Evolutionary conservation across 495 filamentous ascomycete species (phyloP), one percentile per base, ranked within the genome.

Genomic region (Penicillium simplicissimum): DNA sequence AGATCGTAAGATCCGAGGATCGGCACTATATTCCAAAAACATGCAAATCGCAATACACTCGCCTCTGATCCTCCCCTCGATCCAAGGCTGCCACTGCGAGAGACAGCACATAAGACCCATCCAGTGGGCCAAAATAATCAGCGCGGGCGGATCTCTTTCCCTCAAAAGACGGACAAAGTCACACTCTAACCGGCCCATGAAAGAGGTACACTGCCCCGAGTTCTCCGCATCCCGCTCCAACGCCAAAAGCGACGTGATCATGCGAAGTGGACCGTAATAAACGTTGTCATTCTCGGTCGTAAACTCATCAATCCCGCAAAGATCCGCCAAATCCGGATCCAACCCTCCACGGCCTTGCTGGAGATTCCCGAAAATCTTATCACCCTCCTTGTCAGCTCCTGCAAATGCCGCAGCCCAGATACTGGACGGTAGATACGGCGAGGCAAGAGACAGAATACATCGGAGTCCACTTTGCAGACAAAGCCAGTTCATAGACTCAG

Each of bases 11-110:
- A 78, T 52, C 19, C 60, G 54, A 0, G 66, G 55, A 48, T 77
- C 59, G 7, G 59, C 55, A 49, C 59, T 71, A 28, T 63, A 42
- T 37, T 76, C 73, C 42, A 83, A 61, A 55, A 75, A 81, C 66
- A 72, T 75, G 61, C 78, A 80, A 55, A 83, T 82, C 11, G 80
- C 76, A 10, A 69, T 60, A 55, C 75, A 77, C 66, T 82, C 80
- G 2, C 75, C 66, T 43, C 71, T 62, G 3, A 77, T 73, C 35
- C 80, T 66, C 14, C 58, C 63, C 19, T 74, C 62, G 42, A 81
- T 64, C 74, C 77, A 83, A 1, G 66, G 66, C 48, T 68, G 66
- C 75, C 76, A 81, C 33, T 71, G 54, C 35, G 67, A 56, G 15
- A 65, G 34, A 8, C 55, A 63, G 47, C 72, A 64, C 69, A 79